Evolutionary conservation across 352 stramenopile genomes (phyloP), one percentile per base, ranked within the genome.

Genomic region (Globisporangium paddicum): DNA sequence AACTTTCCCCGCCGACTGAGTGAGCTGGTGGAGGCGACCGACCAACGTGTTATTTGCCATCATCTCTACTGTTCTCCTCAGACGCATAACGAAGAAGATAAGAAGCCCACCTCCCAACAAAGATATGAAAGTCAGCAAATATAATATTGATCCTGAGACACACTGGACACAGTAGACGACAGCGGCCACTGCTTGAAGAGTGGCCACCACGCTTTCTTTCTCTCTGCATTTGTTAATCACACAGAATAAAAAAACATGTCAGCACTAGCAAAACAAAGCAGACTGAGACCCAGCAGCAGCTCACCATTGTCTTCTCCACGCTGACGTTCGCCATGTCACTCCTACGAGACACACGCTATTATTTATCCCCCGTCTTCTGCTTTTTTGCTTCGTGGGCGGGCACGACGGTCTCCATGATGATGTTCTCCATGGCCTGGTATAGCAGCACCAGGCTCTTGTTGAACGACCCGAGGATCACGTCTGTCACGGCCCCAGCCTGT

Each of bases 391-490:
- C 62, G n/a, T n/a, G 55, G 44, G 58, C 41, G n/a, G 34, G 34
- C 14, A 34, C 13, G 3, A 51, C 11, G 14, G n/a, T 52, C 54
- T 76, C 73, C 64, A 85, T 76, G 18, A 85, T 44, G 42, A 85
- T 76, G 37, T 85, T 85, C 53, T 86, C 75, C 16, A 86, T 72
- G 0, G 71, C 73, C 52, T 81, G 73, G 34, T 79, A 79, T 10
- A 82, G 53, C 51, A 71, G 75, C 13, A 63, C 59, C 4, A 82
- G 50, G 55, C 81, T 86, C 18, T 75, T 72, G 47, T 78, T 67
- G 11, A 82, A 68, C 0, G 70, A 62, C 21, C 66, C 58, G 38
- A 86, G 68, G n/a, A 81, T 70, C 0, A 85, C 60, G 38, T 85
- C 75, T 0, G 75, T 85, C 5, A 85, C 56, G 5, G 61, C 63